A percentile compares a stretch with the other conserved stretches of the same genome.
phyloP scores from a whole-genome alignment of 2,329 filamentous ascomycete species.

The Fusarium guadeloupense region DNA sequence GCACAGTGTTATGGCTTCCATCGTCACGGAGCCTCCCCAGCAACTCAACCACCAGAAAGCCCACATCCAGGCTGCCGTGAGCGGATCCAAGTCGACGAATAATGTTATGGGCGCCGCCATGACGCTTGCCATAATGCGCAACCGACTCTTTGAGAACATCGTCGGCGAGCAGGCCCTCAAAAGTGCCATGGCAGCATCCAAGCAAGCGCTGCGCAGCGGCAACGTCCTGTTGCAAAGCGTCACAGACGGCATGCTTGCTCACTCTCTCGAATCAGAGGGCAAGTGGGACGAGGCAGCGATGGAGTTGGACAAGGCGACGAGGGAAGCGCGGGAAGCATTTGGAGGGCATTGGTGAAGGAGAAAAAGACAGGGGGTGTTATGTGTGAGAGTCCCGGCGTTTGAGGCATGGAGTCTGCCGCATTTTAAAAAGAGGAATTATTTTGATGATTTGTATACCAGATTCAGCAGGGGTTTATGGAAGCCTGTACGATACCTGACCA shows the following conservation, averaged over 20 bases:
- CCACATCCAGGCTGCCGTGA: constrained; percentile 77
- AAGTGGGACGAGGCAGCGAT: constrained; percentile 57
- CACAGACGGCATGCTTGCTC: constrained; percentile 78
- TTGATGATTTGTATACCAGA: constrained; percentile 44
- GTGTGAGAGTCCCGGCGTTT: constrained; percentile 32
- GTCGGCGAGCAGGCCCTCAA: constrained; percentile 84
- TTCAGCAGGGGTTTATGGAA: constrained; percentile 14
- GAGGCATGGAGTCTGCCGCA: constrained; percentile 40
- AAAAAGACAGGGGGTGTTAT: constrained; percentile 1
- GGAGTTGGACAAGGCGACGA: constrained; percentile 54
- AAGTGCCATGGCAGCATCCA: constrained; percentile 74
- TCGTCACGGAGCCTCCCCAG: constrained; percentile 67
- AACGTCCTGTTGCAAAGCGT: constrained; percentile 83
- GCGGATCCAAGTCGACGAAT: constrained; percentile 71
- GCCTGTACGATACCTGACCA: constrained; percentile 39
- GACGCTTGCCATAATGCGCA: constrained; percentile 85
- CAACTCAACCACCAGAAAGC: constrained; percentile 82
- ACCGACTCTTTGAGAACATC: constrained; percentile 81
- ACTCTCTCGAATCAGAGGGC: constrained; percentile 78
- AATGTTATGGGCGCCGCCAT: constrained; percentile 87
- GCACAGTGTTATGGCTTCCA: constrained; percentile 76
- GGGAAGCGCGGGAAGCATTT: constrained; percentile 56
- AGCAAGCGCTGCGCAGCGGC: constrained; percentile 74
- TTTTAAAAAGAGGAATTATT: constrained; percentile 36
- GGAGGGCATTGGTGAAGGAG: constrained; percentile 42